Evolutionary conservation across 495 filamentous ascomycete genomes (phyloP).

Genomic region (Xylaria intraflava): DNA sequence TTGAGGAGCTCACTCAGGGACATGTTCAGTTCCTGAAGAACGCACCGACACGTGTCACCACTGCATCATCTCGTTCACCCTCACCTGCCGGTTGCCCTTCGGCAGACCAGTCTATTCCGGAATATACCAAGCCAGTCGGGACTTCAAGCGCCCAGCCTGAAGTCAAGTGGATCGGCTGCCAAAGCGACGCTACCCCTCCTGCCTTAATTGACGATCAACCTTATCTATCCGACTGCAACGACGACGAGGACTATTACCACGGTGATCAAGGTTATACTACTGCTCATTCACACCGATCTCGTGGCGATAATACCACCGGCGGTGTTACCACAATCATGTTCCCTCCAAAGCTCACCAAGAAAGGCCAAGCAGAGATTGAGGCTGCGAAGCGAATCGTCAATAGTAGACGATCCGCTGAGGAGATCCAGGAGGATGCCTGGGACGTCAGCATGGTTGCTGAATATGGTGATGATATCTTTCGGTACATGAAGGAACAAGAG

Average conservation of each 20-base stretch:
- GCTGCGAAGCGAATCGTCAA: slow-evolving; percentile 64
- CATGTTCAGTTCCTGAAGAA: background rate
- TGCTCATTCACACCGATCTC: slow-evolving; percentile 62
- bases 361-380: slow-evolving; percentile 59
- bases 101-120: background rate
- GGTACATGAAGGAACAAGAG: slow-evolving; percentile 84
- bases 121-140: background rate
- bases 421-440: slow-evolving; percentile 67
- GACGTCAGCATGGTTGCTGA: slow-evolving; percentile 99
- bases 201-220: slow-evolving; percentile 3
- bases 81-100: background rate
- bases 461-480: slow-evolving; percentile 92
- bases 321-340: slow-evolving; percentile 63
- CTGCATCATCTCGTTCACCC: background rate
- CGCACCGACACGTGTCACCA: slow-evolving; percentile 1
- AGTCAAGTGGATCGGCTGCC: background rate
- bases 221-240: slow-evolving; percentile 50
- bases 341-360: slow-evolving; percentile 55
- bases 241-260: slow-evolving; percentile 68
- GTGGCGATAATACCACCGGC: slow-evolving; percentile 75
- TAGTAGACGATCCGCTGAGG: slow-evolving; percentile 42
- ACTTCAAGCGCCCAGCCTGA: background rate
- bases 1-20: slow-evolving; percentile 29
- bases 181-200: background rate
- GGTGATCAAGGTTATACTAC: slow-evolving; percentile 80